phyloP scores from a whole-genome alignment of 106 monocot genomes.

The Triglochin maritima region DNA sequence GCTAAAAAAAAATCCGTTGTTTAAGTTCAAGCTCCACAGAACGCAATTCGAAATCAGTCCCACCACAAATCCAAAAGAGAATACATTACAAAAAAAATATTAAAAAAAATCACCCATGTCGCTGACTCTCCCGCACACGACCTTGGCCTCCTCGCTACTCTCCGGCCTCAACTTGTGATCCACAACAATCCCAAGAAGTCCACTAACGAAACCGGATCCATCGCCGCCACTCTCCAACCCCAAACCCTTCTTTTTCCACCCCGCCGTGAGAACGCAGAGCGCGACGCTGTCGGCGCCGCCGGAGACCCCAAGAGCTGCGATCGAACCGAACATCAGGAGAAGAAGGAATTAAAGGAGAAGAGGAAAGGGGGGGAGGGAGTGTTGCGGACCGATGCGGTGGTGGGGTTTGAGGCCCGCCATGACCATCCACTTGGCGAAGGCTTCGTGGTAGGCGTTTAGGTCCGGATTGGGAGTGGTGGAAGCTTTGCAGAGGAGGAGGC shows the following conservation, averaged over 20 bases:
- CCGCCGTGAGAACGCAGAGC: constrained; percentile 64
- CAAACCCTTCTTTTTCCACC: constrained; percentile 51
- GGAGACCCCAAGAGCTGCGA: constrained; percentile 82
- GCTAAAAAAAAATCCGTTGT: no score
- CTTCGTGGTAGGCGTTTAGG: constrained; percentile 35
- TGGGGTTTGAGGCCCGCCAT: constrained; percentile 81
- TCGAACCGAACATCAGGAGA: neutral
- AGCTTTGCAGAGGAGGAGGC: constrained; percentile 34
- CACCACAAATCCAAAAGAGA: neutral
- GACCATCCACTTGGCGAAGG: constrained; percentile 69
- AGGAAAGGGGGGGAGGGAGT: neutral
- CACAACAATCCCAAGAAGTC: constrained; percentile 78
- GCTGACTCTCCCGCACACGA: constrained; percentile 46
- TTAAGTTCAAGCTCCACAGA: no score
- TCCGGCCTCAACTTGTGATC: constrained; percentile 71
- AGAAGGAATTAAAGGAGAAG: neutral
- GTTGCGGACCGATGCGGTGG: constrained; percentile 64
- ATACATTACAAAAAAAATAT: neutral
- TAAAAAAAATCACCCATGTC: constrained; percentile 47
- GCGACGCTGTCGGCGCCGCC: constrained; percentile 97
- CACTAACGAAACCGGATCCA: constrained; percentile 37
- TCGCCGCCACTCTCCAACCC: neutral
- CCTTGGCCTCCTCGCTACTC: constrained; percentile 65
- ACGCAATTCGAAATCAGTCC: neutral
- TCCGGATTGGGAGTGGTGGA: constrained; percentile 6